Evolutionary conservation across 1,139 yeast species (phyloP), one percentile per base, ranked within the genome.

Genomic region (Geotrichum carabidarum): DNA sequence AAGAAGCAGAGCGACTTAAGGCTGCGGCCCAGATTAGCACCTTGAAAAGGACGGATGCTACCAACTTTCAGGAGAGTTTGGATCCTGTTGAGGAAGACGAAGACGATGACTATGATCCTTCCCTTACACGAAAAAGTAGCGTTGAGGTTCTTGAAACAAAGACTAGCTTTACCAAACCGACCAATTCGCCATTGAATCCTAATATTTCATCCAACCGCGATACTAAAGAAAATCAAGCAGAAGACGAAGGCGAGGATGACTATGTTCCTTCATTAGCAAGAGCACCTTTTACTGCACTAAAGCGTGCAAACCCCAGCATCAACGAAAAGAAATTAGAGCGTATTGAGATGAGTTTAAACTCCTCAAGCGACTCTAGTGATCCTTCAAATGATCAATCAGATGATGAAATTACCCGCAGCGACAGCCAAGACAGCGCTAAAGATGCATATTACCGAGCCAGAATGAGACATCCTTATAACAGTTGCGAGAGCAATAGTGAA

Each of bases 41-140:
- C 3, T 34, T n/a, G 37, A 34, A 34, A 22, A 5, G 4, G 4
- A 3, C 27, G 4, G 27, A 22, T 22, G 27, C 27, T 22, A 22
- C 27, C 27, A 35, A 35, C 14, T 2, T 35, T 35, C 38, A 12
- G 14, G 38, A 3, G 38, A 35, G 14, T 3, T 3, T 35, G 14
- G 14, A 35, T 35, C 2, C 38, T 8, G 35, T 7, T 8, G 41
- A 32, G 5, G 52, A 49, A 32, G 46, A 41, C 7, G 52, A 38
- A 1, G 52, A 49, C 14, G 52, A 49, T 17, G 41, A 41, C 8
- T 49, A 49, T 41, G 47, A 41, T 14, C 52, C 51, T 14, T 22
- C 44, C 11, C 8, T 46, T 9, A 1, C 49, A 32, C 9, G 38
- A 30, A 27, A 18, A 8, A 30, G 14, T 30, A 42, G 45, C 45